Evolutionary conservation across 2,329 filamentous ascomycete genomes (phyloP), one percentile per base, ranked within the genome.

Genomic region (Fusarium nelsonii): DNA sequence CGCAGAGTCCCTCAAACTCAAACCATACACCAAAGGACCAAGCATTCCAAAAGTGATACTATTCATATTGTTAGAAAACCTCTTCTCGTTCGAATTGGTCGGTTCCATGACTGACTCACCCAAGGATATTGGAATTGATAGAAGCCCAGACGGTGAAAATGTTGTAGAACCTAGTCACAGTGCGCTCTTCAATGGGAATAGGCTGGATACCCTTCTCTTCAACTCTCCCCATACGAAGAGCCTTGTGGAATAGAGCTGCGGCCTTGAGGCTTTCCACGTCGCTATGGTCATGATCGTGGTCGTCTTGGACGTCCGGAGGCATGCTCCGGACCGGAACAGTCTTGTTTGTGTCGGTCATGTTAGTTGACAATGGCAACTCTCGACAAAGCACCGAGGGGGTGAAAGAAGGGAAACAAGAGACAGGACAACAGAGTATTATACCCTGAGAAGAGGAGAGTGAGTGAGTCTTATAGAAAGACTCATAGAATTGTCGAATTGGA

Each of bases 41-140:
- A 89, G 81, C 83, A 90, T 87, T 61, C 89, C 89, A 71, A 89
- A 90, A 1, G 87, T 87, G 60, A 91, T 85, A 3, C 87, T 85
- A 30, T 36, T 23, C 23, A 6, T 15, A 6, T 1, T 20, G 15
- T 73, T 9, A 74, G 23, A 6, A 23, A 20, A 20, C 20, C 23
- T 23, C 23, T 23, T 6, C 23, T 23, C 23, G 6, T 23, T 23
- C 6, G 23, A 23, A 23, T 23, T 23, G 23, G 4, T 23, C 23
- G 23, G 23, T 23, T 23, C 6, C 23, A 23, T 23, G 23, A 23
- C 6, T 23, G 23, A 74, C 79, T 70, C 63, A 82, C 81, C 79
- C 78, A 12, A 84, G 73, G 43, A 84, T 84, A 63, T 84, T 85
- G 51, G 78, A 76, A 68, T 84, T 85, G 70, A 84, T 81, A 44